Evolutionary conservation across 1,139 yeast genomes (phyloP).

Genomic region (Candida albicans): DNA sequence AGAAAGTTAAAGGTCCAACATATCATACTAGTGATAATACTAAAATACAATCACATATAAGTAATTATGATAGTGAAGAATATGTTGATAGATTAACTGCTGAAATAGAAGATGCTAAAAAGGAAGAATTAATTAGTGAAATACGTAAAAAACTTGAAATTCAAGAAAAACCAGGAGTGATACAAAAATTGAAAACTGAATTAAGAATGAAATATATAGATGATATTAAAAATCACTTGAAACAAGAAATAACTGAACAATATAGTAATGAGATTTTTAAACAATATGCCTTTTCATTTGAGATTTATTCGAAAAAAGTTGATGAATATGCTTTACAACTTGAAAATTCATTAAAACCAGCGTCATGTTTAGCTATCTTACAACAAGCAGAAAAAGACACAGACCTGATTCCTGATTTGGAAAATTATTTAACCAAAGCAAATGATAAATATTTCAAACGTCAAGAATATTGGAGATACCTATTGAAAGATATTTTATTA

Average conservation of each 20-base stretch:
- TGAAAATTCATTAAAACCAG: slow-evolving; percentile 18
- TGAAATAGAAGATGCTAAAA: slow-evolving; percentile 15
- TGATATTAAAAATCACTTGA: slow-evolving; percentile 18
- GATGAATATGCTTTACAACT: slow-evolving; percentile 21
- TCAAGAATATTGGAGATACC: slow-evolving; percentile 14
- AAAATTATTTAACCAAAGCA: slow-evolving; percentile 12
- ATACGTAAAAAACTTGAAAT: slow-evolving; percentile 11
- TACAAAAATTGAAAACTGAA: slow-evolving; percentile 13
- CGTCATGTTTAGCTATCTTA: slow-evolving; percentile 16
- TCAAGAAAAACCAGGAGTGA: slow-evolving; percentile 10
- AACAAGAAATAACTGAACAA: slow-evolving; percentile 17
- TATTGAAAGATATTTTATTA: slow-evolving; percentile 20
- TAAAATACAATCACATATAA: slow-evolving; percentile 12
- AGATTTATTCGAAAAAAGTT: slow-evolving; percentile 21
- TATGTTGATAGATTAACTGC: slow-evolving; percentile 10
- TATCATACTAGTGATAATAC: slow-evolving; percentile 12
- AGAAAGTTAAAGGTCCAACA: slow-evolving; percentile 9
- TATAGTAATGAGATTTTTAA: slow-evolving; percentile 23
- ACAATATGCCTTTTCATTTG: slow-evolving; percentile 20
- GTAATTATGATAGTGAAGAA: slow-evolving; percentile 13
- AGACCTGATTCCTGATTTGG: slow-evolving; percentile 17
- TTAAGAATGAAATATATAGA: slow-evolving; percentile 13
- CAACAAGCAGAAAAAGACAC: slow-evolving; percentile 1
- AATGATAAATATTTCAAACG: slow-evolving; percentile 18
- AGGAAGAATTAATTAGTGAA: slow-evolving; percentile 12